phyloP scores from a whole-genome alignment of 2,329 filamentous ascomycete species.

The Colletotrichum sojae region DNA sequence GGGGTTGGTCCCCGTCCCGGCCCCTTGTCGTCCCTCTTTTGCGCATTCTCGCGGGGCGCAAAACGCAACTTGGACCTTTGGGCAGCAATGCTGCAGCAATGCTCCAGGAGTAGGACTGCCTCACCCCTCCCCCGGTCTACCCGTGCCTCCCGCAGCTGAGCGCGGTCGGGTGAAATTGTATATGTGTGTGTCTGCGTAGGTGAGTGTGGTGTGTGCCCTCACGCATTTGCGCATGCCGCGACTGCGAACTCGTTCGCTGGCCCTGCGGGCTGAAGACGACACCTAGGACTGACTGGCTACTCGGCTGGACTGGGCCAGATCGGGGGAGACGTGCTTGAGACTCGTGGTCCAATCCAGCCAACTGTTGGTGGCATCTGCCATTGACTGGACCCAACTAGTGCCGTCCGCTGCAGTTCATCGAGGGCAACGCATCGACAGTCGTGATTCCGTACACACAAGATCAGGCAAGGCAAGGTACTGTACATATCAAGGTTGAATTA shows the following conservation, averaged over 20 bases:
- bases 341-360: constrained; percentile 6
- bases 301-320: constrained; percentile 34
- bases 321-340: constrained; percentile 17
- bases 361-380: neutral
- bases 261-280: constrained; percentile 2
- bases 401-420: neutral
- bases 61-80: constrained; percentile 34
- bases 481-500: no score
- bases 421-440: neutral
- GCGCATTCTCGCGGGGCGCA: constrained; percentile 39
- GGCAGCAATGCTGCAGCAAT: constrained; percentile 42
- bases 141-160: constrained; percentile 26
- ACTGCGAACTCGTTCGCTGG: constrained; percentile 14
- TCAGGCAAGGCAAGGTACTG: no score
- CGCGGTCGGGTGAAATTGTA: constrained; percentile 11
- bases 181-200: constrained; percentile 7
- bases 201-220: constrained; percentile 10
- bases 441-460: neutral
- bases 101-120: no score
- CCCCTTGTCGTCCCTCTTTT: constrained; percentile 28
- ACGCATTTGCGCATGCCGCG: constrained; percentile 33
- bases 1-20: constrained; percentile 16
- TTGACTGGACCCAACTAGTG: constrained; percentile 1
- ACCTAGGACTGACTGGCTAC: constrained; percentile 24
- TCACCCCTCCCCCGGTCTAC: constrained; percentile 24